Conservation (phyloP, 1,139 yeast species). For the Nakaseomyces nivariensis region DNA sequence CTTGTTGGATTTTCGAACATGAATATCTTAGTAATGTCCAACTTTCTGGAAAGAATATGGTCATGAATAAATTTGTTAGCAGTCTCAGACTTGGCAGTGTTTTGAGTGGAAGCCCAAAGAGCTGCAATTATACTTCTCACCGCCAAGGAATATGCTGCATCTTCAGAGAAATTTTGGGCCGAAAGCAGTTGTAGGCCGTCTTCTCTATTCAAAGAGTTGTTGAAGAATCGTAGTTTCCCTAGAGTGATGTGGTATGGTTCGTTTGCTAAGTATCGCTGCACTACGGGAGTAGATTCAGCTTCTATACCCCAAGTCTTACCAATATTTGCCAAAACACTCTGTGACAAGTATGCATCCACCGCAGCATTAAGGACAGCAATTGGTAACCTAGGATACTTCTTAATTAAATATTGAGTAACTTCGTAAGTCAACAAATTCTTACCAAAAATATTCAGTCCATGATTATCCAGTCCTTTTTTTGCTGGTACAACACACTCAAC, state of each 20-base stretch:
- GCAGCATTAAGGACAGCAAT: slow-evolving; percentile 65
- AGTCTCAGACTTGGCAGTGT: not conserved
- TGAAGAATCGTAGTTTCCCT: slow-evolving; percentile 52
- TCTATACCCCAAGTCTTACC: slow-evolving; percentile 87
- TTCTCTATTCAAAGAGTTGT: slow-evolving; percentile 19
- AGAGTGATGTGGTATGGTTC: slow-evolving; percentile 55
- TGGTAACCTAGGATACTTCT: slow-evolving; percentile 84
- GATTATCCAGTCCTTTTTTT: slow-evolving; percentile 54
- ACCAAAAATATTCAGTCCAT: slow-evolving; percentile 76
- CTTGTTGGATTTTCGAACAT: slow-evolving; percentile 79
- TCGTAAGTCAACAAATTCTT: slow-evolving; percentile 66
- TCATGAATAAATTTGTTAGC: slow-evolving; percentile 62
- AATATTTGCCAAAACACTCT: slow-evolving; percentile 49
- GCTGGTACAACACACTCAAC: slow-evolving; percentile 27
- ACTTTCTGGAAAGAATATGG: slow-evolving; percentile 69
- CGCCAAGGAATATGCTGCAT: slow-evolving; percentile 40
- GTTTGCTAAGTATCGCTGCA: slow-evolving; percentile 59
- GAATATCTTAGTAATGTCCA: slow-evolving; percentile 65
- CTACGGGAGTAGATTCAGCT: slow-evolving; percentile 51
- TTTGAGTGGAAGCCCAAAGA: slow-evolving; percentile 42
- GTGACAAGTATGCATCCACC: slow-evolving; percentile 62
- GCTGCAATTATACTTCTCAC: slow-evolving; percentile 70
- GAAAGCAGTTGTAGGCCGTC: slow-evolving; percentile 26
- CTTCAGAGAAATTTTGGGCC: slow-evolving; percentile 18
- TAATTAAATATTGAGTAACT: slow-evolving; percentile 60